These are phyloP conservation scores for Clohesyomyces aquaticus DNA, from an alignment of 495 filamentous ascomycete species.

Conservation along the genomic window DNA sequence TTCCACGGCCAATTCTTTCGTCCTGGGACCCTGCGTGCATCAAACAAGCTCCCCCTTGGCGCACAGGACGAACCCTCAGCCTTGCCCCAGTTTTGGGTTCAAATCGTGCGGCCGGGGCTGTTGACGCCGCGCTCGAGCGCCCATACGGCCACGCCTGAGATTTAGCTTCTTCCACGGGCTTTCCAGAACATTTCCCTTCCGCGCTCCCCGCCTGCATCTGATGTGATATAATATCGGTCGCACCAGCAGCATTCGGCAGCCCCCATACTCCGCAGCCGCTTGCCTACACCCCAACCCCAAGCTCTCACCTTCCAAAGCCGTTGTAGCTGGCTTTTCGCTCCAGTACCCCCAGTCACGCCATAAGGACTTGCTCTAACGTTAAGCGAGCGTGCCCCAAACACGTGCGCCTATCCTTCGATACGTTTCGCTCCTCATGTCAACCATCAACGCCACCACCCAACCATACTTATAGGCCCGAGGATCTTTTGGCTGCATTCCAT, in stretches of 20 bases:
- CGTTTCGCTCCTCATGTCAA: neutral
- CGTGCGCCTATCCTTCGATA: neutral
- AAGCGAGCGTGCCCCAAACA: neutral
- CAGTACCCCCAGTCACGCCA: neutral
- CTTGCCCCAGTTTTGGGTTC: conserved; percentile 27
- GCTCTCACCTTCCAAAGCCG: neutral
- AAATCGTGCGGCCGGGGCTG: neutral
- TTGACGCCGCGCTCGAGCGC: conserved; percentile 22
- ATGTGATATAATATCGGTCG: conserved; percentile 36
- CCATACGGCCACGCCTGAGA: conserved; percentile 8
- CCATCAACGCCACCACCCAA: neutral
- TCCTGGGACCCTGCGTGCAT: conserved; percentile 23
- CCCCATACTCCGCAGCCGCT: conserved; percentile 9
- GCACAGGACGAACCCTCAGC: conserved; percentile 5
- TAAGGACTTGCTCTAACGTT: neutral
- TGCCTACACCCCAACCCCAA: conserved; percentile 11
- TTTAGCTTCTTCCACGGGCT: conserved; percentile 35
- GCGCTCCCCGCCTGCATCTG: conserved; percentile 31
- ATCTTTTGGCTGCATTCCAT: neutral
- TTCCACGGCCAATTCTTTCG: too few species aligned
- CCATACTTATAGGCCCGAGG: neutral
- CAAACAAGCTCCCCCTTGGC: conserved; percentile 24
- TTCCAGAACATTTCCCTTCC: conserved; percentile 28
- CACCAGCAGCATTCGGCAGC: conserved; percentile 24
- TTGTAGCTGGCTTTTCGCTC: neutral